Conservation (phyloP, 768 basidiomycete species). For the Phylloporus scabripes region DNA sequence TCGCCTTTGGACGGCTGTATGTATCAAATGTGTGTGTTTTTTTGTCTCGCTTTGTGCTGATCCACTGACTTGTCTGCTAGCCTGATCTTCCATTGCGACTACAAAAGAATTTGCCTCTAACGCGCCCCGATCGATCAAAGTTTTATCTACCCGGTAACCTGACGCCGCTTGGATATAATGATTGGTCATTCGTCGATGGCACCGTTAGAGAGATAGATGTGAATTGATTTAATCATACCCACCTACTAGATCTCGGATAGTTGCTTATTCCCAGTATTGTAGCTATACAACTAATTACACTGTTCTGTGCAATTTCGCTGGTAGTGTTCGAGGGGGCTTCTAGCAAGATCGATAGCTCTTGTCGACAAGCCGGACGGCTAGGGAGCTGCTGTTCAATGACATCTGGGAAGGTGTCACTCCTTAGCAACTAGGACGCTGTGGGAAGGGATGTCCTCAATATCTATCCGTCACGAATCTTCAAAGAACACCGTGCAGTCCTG, state of each 20-base stretch:
- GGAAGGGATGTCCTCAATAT: no score
- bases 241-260: not conserved
- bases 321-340: no score
- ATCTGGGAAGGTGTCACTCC: no score
- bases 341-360: no score
- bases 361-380: no score
- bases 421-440: no score
- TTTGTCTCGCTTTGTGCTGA: not conserved
- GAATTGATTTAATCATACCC: not conserved
- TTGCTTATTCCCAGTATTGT: no score
- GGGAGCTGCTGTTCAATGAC: no score
- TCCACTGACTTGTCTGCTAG: constrained; percentile 5
- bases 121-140: constrained; percentile 13
- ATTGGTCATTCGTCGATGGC: constrained; percentile 20
- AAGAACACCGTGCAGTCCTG: no score
- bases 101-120: constrained; percentile 15
- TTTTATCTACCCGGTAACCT: constrained; percentile 25
- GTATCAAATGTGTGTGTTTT: not conserved
- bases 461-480: no score
- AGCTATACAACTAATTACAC: no score
- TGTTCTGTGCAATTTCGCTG: no score
- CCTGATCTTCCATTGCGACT: constrained; percentile 28
- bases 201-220: not conserved
- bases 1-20: constrained; percentile 26
- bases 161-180: constrained; percentile 25